Evolutionary conservation across 2,329 filamentous ascomycete genomes (phyloP).

Genomic region (Epichloe baconii): DNA sequence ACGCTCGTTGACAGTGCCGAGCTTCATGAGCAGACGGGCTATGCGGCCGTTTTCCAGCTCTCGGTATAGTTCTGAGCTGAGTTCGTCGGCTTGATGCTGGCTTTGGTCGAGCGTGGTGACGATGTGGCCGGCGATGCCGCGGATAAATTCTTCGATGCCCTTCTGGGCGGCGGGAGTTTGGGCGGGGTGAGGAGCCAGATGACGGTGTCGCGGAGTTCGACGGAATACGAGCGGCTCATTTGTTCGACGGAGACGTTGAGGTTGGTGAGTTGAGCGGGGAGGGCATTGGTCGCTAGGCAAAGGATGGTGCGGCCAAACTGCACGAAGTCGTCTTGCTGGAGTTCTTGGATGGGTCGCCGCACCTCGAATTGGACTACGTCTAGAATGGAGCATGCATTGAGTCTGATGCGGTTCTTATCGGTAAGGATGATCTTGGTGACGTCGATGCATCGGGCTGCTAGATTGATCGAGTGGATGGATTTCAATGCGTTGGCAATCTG

Average conservation of each 20-base stretch:
- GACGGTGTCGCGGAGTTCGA: conserved; percentile 65
- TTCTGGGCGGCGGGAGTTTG: conserved; percentile 42
- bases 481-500: conserved; percentile 84
- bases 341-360: conserved; percentile 53
- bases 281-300: conserved; percentile 61
- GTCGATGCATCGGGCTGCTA: conserved; percentile 79
- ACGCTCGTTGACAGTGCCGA: conserved; percentile 80
- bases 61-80: conserved; percentile 56
- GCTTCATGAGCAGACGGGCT: conserved; percentile 66
- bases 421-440: conserved; percentile 82
- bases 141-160: conserved; percentile 66
- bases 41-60: conserved; percentile 86
- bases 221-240: conserved; percentile 62
- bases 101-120: conserved; percentile 62
- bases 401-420: conserved; percentile 75
- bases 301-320: conserved; percentile 77
- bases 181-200: conserved; percentile 63
- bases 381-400: conserved; percentile 78
- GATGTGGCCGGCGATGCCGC: conserved; percentile 65
- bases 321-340: conserved; percentile 78
- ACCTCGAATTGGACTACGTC: conserved; percentile 79
- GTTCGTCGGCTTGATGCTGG: conserved; percentile 66
- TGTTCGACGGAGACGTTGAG: conserved; percentile 61
- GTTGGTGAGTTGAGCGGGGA: conserved; percentile 41
- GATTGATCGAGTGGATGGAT: conserved; percentile 64